Evolutionary conservation across 2,329 filamentous ascomycete genomes (phyloP).

Genomic region (Phialophora tarda): DNA sequence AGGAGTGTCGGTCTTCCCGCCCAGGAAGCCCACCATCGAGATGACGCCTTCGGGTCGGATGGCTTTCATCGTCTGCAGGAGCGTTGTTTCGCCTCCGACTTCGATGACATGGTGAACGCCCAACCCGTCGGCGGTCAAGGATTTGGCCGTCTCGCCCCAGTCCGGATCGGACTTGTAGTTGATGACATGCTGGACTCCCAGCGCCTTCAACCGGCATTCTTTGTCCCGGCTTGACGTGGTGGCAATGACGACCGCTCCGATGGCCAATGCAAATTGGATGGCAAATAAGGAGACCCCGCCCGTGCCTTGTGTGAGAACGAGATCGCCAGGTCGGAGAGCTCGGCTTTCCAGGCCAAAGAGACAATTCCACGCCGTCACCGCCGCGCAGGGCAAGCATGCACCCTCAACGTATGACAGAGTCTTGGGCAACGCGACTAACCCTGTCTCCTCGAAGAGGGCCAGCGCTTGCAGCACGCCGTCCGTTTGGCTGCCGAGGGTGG

Average conservation of each 20-base stretch:
- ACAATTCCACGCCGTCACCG: constrained; percentile 69
- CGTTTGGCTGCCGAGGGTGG: constrained; percentile 50
- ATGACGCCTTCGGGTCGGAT: constrained; percentile 57
- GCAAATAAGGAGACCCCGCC: constrained; percentile 57
- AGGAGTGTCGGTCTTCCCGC: constrained; percentile 45
- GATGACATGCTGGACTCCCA: constrained; percentile 64
- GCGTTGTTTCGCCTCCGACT: constrained; percentile 67
- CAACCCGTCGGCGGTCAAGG: constrained; percentile 53
- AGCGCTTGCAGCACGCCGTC: constrained; percentile 73
- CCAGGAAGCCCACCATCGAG: constrained; percentile 58
- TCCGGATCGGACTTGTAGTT: constrained; percentile 64
- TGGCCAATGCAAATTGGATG: constrained; percentile 53
- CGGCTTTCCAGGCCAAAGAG: constrained; percentile 60
- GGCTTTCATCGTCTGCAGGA: constrained; percentile 59
- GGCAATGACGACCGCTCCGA: constrained; percentile 61
- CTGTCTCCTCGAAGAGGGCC: constrained; percentile 70
- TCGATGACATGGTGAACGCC: constrained; percentile 70
- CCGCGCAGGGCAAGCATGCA: constrained; percentile 65
- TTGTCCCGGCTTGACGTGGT: constrained; percentile 64
- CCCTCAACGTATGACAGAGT: constrained; percentile 61
- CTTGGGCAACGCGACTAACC: constrained; percentile 67
- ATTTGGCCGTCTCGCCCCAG: constrained; percentile 65
- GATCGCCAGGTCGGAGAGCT: constrained; percentile 59
- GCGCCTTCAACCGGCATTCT: constrained; percentile 56
- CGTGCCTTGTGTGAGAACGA: constrained; percentile 50